Conservation (phyloP, 257 asterid genomes). For the Nemophila menziesii region DNA sequence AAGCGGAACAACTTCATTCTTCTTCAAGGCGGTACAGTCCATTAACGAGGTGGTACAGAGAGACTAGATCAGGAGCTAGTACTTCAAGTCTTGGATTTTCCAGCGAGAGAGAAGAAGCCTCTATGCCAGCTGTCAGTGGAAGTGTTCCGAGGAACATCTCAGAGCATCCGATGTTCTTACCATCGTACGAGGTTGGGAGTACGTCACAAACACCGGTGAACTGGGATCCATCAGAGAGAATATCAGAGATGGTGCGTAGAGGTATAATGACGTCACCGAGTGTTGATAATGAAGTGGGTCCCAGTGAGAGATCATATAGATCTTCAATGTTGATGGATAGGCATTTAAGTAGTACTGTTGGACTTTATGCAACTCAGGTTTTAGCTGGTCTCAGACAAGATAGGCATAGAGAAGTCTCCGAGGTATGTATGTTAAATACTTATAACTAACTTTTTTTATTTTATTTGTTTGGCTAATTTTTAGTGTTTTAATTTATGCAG, state of each 20-base stretch:
- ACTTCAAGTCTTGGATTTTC: constrained; percentile 19
- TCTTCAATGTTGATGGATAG: constrained; percentile 60
- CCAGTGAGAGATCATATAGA: constrained; percentile 39
- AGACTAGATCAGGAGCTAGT: constrained; percentile 41
- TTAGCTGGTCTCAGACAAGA: constrained; percentile 62
- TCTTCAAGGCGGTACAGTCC: constrained; percentile 29
- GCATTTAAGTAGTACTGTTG: constrained; percentile 50
- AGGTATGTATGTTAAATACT: too few relatives aligned
- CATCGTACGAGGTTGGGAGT: constrained; percentile 38
- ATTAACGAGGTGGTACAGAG: constrained; percentile 48
- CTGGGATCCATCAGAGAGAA: constrained; percentile 56
- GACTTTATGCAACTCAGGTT: constrained; percentile 48
- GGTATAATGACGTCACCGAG: constrained; percentile 44
- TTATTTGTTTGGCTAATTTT: too few relatives aligned
- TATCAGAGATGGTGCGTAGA: constrained; percentile 62
- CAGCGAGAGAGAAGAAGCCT: constrained; percentile 18
- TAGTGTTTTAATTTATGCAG: too few relatives aligned
- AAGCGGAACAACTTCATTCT: constrained; percentile 18
- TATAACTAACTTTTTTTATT: too few relatives aligned
- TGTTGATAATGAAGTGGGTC: constrained; percentile 41
- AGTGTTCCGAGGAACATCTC: constrained; percentile 52
- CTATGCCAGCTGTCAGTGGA: constrained; percentile 21
- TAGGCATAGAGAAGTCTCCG: constrained; percentile 67
- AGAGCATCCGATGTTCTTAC: constrained; percentile 62
- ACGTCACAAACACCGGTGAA: constrained; percentile 36